Evolutionary conservation across 148 eudicot genomes (phyloP).

Genomic region (Nyssa sinensis): DNA sequence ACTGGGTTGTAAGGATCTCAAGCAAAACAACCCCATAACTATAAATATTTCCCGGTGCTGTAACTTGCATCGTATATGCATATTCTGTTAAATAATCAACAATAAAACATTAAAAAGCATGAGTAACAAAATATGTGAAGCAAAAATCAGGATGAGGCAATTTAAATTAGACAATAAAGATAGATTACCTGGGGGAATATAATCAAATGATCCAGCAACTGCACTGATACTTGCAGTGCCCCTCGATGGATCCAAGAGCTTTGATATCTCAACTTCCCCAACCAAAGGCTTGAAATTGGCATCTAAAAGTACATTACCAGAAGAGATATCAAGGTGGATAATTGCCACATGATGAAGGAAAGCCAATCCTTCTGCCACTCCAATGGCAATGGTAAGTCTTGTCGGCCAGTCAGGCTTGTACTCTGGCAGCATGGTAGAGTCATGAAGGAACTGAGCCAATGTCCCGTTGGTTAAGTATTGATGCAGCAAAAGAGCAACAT

Average conservation of each 20-base stretch:
- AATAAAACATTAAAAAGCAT: background rate
- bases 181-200: constrained; percentile 88
- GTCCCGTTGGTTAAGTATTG: constrained; percentile 72
- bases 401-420: constrained; percentile 90
- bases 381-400: constrained; percentile 76
- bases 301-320: constrained; percentile 77
- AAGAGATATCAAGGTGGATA: constrained; percentile 95
- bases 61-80: constrained; percentile 99
- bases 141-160: background rate
- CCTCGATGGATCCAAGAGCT: constrained; percentile 91
- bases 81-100: constrained; percentile 58
- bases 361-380: constrained; percentile 85
- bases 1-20: constrained; percentile 79
- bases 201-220: constrained; percentile 98
- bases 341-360: constrained; percentile 94
- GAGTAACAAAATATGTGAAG: background rate
- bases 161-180: background rate
- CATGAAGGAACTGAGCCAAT: constrained; percentile 72
- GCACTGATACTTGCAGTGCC: constrained; percentile 98
- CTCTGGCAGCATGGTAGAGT: constrained; percentile 44
- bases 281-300: constrained; percentile 65
- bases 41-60: constrained; percentile 97
- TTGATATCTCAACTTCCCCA: constrained; percentile 93
- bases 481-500: constrained; percentile 76
- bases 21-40: constrained; percentile 95